These are phyloP conservation scores for Helminthosporium solani DNA, from an alignment of 2,329 filamentous ascomycete genomes.

Conservation along the genomic window DNA sequence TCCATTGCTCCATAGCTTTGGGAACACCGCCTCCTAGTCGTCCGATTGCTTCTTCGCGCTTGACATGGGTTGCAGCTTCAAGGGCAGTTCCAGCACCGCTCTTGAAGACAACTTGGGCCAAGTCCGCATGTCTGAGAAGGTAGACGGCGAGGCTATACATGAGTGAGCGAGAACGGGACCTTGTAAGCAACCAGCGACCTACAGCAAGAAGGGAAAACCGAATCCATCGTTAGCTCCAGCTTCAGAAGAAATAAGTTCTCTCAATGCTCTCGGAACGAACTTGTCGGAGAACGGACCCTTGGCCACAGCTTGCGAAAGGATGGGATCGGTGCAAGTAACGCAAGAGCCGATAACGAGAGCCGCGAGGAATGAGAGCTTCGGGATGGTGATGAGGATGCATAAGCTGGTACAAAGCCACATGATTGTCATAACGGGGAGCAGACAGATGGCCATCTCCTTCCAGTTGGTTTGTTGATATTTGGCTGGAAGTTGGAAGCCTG, in stretches of 20 bases:
- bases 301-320: conserved; percentile 84
- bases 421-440: conserved; percentile 78
- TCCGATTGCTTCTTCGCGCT: too few species aligned
- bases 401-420: conserved; percentile 88
- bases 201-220: conserved; percentile 88
- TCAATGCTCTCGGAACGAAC: conserved; percentile 78
- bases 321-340: conserved; percentile 88
- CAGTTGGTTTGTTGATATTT: conserved; percentile 78
- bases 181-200: too few species aligned
- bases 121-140: conserved; percentile 71
- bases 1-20: too few species aligned
- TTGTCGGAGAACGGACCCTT: conserved; percentile 93
- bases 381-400: conserved; percentile 74
- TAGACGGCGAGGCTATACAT: conserved; percentile 80
- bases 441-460: conserved; percentile 70
- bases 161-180: too few species aligned
- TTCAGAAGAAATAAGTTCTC: conserved; percentile 67
- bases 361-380: conserved; percentile 70
- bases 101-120: too few species aligned
- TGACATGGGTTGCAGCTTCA: too few species aligned
- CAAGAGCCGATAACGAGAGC: conserved; percentile 80
- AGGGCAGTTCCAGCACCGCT: too few species aligned
- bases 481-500: conserved; percentile 82
- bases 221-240: conserved; percentile 87
- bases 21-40: too few species aligned